phyloP scores from a whole-genome alignment of 495 filamentous ascomycete species.

The Penicillium verhagenii region DNA sequence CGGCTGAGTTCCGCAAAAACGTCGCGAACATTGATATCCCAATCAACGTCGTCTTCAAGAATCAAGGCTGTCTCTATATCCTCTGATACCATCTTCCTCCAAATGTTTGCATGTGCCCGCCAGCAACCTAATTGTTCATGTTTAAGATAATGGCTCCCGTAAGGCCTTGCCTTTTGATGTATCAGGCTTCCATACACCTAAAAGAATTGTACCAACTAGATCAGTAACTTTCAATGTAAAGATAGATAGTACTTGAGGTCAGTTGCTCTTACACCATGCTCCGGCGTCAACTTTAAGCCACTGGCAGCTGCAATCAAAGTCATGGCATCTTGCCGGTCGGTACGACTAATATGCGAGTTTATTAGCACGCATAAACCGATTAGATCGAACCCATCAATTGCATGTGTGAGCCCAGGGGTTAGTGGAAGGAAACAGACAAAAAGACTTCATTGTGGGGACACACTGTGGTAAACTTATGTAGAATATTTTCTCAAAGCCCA shows the following conservation, averaged over 20 bases:
- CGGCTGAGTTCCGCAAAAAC: background rate
- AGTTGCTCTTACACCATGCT: background rate
- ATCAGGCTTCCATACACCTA: background rate
- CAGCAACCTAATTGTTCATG: conserved; percentile 6
- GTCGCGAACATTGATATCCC: conserved; percentile 39
- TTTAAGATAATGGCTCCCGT: conserved; percentile 1
- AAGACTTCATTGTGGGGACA: too few relatives aligned
- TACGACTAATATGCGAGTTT: background rate
- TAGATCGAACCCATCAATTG: too few relatives aligned
- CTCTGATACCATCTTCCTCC: conserved; percentile 1
- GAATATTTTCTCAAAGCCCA: background rate
- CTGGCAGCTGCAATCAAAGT: background rate
- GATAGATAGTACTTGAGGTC: background rate
- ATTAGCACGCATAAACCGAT: too few relatives aligned
- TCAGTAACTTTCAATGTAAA: background rate
- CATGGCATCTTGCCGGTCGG: background rate
- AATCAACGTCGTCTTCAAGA: conserved; percentile 57
- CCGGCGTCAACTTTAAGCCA: background rate
- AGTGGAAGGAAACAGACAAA: too few relatives aligned
- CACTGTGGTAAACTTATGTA: background rate
- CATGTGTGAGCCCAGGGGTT: too few relatives aligned
- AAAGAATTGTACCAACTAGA: background rate
- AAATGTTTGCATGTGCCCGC: conserved; percentile 7
- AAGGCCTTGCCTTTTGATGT: background rate
- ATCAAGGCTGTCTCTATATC: conserved; percentile 37